phyloP scores from a whole-genome alignment of 169 alveolate genomes.

The Eimeria mitis region DNA sequence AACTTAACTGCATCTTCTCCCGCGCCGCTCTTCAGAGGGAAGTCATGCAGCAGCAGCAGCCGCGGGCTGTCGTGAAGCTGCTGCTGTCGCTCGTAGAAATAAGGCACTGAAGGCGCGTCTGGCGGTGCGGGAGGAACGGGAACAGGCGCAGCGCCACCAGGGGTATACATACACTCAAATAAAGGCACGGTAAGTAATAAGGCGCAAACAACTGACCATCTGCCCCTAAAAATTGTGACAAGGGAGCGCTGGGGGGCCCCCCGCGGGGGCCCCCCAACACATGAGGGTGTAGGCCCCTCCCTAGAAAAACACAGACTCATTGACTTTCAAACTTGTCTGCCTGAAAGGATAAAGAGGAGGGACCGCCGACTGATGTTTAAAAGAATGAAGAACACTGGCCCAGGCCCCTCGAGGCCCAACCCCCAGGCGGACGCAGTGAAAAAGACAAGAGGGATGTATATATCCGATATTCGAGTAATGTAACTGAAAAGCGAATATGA shows the following conservation, averaged over 20 bases:
- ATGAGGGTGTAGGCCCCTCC: conserved; percentile 11
- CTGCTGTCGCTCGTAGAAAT: neutral
- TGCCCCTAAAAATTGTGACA: neutral
- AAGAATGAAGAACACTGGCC: neutral
- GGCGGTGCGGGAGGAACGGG: conserved; percentile 32
- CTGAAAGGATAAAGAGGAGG: neutral
- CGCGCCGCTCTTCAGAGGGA: neutral
- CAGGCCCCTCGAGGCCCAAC: neutral
- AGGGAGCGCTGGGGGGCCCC: conserved; percentile 17
- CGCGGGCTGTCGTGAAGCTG: conserved; percentile 25
- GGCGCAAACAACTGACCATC: neutral
- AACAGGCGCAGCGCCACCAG: conserved; percentile 22
- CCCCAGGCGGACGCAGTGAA: neutral
- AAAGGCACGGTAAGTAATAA: neutral
- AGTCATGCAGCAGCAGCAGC: conserved; percentile 51
- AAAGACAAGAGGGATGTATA: neutral
- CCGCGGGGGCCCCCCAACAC: neutral
- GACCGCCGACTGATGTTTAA: neutral
- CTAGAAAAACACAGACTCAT: neutral
- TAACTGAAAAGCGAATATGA: neutral
- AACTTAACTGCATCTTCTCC: neutral
- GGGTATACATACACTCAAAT: neutral
- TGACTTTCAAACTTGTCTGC: neutral
- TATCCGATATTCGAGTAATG: neutral
- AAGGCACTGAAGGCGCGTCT: conserved; percentile 15